Evolutionary conservation across 139 green algal species (phyloP).

Genomic region (Tetradesmus obliquus): DNA sequence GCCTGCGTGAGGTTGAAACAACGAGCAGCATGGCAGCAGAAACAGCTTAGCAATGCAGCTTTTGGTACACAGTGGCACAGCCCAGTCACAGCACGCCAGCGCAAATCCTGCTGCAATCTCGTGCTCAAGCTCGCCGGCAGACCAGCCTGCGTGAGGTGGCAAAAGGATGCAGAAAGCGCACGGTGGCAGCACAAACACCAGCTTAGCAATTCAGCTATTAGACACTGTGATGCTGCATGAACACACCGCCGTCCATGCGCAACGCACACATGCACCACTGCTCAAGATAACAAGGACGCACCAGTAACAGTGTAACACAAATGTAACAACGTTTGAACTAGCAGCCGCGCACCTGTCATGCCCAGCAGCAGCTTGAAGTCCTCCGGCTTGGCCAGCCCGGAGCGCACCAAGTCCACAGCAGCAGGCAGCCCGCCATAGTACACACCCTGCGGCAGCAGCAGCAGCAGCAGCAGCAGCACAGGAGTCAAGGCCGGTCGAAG

Average conservation of each 20-base stretch:
- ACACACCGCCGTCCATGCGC: not conserved
- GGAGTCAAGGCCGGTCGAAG: not conserved
- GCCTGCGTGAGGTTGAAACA: constrained; percentile 26
- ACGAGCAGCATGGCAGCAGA: not conserved
- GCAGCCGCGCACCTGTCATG: constrained; percentile 29
- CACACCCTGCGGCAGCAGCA: constrained; percentile 17
- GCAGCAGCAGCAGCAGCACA: not conserved
- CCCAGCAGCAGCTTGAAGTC: constrained; percentile 63
- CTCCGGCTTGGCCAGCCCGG: constrained; percentile 44
- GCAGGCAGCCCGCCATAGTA: constrained; percentile 55
- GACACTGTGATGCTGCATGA: not conserved
- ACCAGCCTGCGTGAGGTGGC: no score
- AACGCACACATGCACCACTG: not conserved
- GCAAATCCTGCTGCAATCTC: no score
- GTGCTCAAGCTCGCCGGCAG: no score
- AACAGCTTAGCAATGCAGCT: no score
- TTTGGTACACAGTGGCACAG: no score
- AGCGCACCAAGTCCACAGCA: constrained; percentile 52
- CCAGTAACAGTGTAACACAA: no score
- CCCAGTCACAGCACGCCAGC: no score
- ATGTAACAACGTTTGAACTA: no score
- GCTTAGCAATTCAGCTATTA: no score
- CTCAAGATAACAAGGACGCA: not conserved
- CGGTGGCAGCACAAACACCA: no score
- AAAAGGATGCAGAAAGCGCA: no score